Conservation (phyloP, 331 rosid genomes). For the Stylosanthes scabra region DNA sequence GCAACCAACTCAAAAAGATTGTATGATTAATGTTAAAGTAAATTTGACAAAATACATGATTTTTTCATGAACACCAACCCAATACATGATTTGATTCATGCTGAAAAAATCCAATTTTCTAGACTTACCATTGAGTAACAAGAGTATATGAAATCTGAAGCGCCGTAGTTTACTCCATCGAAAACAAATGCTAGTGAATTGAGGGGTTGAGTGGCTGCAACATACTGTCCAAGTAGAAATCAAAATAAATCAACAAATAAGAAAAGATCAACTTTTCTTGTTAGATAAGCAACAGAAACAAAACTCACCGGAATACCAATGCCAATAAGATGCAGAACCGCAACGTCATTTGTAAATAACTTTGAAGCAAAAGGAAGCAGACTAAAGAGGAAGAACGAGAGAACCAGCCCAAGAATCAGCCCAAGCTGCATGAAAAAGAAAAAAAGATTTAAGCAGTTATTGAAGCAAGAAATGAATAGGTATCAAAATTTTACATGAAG, state of each 20-base stretch:
- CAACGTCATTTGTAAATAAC: constrained; percentile 66
- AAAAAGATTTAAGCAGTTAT: constrained; percentile 21
- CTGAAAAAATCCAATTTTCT: constrained; percentile 1
- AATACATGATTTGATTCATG: constrained; percentile 4
- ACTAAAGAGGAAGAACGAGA: constrained; percentile 56
- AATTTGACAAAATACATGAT: constrained; percentile 1
- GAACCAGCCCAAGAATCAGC: constrained; percentile 71
- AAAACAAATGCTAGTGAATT: constrained; percentile 77
- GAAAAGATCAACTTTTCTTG: neutral
- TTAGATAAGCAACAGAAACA: neutral
- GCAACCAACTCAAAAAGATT: no score
- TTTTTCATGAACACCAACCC: neutral
- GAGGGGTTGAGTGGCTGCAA: constrained; percentile 83
- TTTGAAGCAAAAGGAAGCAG: constrained; percentile 65
- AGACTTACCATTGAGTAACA: constrained; percentile 73
- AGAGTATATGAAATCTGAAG: constrained; percentile 72
- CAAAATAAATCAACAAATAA: neutral
- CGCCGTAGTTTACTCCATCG: constrained; percentile 75
- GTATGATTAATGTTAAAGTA: neutral
- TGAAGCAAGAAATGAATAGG: constrained; percentile 4
- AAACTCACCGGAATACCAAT: constrained; percentile 79
- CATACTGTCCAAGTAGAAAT: constrained; percentile 56
- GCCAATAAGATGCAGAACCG: constrained; percentile 62
- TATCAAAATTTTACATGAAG: neutral
- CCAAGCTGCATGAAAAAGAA: constrained; percentile 65